Conservation (phyloP, 805 yeast genomes). For the Barnettozyma sp. region DNA sequence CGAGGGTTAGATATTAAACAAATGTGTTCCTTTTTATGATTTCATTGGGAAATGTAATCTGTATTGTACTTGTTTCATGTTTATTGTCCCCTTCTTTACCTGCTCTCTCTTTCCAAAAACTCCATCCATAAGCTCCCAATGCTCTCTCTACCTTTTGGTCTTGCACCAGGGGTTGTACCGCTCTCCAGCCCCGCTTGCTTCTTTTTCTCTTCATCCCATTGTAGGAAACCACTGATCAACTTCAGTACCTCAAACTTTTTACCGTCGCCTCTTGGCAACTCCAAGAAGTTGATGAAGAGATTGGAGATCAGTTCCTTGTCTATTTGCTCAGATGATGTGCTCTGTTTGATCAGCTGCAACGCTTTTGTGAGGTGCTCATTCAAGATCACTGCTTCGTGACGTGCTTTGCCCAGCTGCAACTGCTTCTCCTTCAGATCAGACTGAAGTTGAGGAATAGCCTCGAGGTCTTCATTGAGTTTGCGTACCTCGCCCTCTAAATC, state of each 20-base stretch:
- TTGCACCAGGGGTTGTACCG: not conserved
- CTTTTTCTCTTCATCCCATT: conserved; percentile 81
- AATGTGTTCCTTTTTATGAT: not conserved
- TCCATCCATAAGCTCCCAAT: conserved; percentile 79
- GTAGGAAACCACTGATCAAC: conserved; percentile 72
- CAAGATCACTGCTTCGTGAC: conserved; percentile 89
- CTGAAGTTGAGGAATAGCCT: conserved; percentile 32
- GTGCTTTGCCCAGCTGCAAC: conserved; percentile 75
- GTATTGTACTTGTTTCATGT: too few species aligned
- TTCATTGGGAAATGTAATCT: too few species aligned
- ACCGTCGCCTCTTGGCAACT: conserved; percentile 86
- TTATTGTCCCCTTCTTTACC: not conserved
- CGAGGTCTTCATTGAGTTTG: conserved; percentile 22
- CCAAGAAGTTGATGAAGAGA: conserved; percentile 74
- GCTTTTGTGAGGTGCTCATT: conserved; percentile 97
- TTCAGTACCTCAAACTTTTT: conserved; percentile 90
- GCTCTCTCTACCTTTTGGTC: conserved; percentile 29
- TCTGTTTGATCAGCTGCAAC: conserved; percentile 71
- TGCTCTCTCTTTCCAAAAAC: conserved; percentile 64
- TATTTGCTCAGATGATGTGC: conserved; percentile 66
- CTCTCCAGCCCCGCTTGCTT: conserved; percentile 63
- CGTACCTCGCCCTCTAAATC: conserved; percentile 3
- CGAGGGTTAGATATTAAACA: conserved; percentile 4
- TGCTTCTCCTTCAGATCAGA: conserved; percentile 62
- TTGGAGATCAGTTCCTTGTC: conserved; percentile 89